Evolutionary conservation across 257 asterid species (phyloP), one percentile per base, ranked within the genome.

Genomic region (Fraxinus anomala): DNA sequence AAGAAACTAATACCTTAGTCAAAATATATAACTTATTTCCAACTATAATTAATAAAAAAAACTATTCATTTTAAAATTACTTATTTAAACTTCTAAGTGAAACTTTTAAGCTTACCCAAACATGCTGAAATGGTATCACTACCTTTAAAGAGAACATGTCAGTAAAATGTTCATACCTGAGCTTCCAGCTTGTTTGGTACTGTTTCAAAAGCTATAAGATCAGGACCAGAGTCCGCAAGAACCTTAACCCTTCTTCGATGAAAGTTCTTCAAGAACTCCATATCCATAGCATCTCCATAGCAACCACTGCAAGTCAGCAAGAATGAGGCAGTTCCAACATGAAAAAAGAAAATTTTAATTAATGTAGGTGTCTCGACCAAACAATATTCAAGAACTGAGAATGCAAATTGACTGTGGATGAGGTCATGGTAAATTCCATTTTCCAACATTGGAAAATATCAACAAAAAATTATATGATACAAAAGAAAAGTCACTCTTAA

Each of bases 161-260:
- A 6, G 56, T 42, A 75, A 23, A 78, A 34, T 56, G 69, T 63
- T 23, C 54, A 72, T 85, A 92, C 98, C 97, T 88, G 92, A 76
- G 97, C 96, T 88, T 94, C 98, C 37, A 94, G 83, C 82, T 83
- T 89, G 88, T 94, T 92, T 66, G 98, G 97, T 68, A 92, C 91
- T 23, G 98, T 94, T 86, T 94, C 98, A 77, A 94, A 92, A 61
- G 97, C 98, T 73, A 94, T 86, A 56, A 92, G 82, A 89, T 92
- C 97, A 77, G 97, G 92, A 76, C 92, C 92, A 74, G 96, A 82
- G 44, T 90, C 94, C 67, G 91, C 96, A 75, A 94, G 96, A 87
- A 94, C 82, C 86, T 92, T 88, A 69, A 94, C 90, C 83, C 98
- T 92, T 82, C 89, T 86, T 66, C 97, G 88, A 75, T 94, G 98